These are phyloP conservation scores for Claviceps lovelessii DNA, from an alignment of 2,329 filamentous ascomycete genomes.

Conservation along the genomic window DNA sequence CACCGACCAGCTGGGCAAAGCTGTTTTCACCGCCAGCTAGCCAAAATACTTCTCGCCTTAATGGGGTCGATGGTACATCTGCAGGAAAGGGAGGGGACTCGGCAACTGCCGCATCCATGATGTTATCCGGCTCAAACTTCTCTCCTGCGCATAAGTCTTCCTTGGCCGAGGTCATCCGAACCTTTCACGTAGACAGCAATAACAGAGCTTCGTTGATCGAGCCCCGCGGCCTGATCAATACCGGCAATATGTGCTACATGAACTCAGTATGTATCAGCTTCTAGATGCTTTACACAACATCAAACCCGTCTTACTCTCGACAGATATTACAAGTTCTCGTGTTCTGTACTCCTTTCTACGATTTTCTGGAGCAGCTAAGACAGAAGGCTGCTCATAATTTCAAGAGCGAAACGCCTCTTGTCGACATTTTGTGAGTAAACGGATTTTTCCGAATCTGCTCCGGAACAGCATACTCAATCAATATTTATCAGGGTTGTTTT, in stretches of 20 bases:
- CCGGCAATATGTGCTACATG: constrained; percentile 99
- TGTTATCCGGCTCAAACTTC: constrained; percentile 21
- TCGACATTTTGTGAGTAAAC: constrained; percentile 70
- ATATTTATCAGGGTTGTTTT: constrained; percentile 64
- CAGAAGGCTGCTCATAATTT: constrained; percentile 78
- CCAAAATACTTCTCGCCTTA: constrained; percentile 8
- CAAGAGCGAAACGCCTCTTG: constrained; percentile 83
- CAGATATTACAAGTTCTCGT: constrained; percentile 90
- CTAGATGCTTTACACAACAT: not conserved
- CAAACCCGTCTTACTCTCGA: constrained; percentile 18
- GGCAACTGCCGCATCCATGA: constrained; percentile 3
- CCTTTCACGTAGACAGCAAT: constrained; percentile 52
- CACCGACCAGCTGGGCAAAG: constrained; percentile 27
- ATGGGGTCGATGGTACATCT: constrained; percentile 15
- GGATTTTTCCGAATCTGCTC: not conserved
- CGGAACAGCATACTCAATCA: not conserved
- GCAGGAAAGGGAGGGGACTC: constrained; percentile 13
- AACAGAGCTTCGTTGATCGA: constrained; percentile 71
- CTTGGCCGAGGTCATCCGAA: constrained; percentile 61
- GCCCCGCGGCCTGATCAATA: constrained; percentile 86
- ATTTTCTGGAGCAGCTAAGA: constrained; percentile 77
- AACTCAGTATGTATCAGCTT: constrained; percentile 66
- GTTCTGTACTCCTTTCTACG: constrained; percentile 87
- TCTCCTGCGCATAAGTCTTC: constrained; percentile 38
- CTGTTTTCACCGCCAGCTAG: constrained; percentile 21